phyloP scores from a whole-genome alignment of 768 basidiomycete genomes.

The Trametes cubensis region DNA sequence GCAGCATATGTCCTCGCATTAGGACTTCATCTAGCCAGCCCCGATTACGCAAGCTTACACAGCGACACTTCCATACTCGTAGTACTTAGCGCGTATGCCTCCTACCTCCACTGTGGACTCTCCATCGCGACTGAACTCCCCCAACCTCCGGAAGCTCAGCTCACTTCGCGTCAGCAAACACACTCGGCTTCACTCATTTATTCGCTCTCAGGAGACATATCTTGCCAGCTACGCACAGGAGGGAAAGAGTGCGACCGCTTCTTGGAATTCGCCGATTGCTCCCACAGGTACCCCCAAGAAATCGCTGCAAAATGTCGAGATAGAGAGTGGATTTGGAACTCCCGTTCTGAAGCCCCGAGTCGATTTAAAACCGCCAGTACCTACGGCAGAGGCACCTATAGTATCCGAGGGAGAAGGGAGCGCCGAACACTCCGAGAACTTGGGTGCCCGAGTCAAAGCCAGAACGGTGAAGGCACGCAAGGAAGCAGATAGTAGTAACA shows the following conservation, averaged over 20 bases:
- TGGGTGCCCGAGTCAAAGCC: too few species aligned
- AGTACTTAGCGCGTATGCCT: neutral
- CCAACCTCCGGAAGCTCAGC: slow-evolving; percentile 17
- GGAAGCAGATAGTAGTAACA: too few species aligned
- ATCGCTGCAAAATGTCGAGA: neutral
- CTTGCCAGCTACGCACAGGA: slow-evolving; percentile 47
- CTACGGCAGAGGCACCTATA: neutral
- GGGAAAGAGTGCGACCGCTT: slow-evolving; percentile 31
- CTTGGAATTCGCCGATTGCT: slow-evolving; percentile 24
- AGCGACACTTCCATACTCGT: too few species aligned
- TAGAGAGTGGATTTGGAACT: slow-evolving; percentile 21
- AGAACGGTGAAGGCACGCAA: too few species aligned
- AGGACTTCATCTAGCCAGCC: too few species aligned
- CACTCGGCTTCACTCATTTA: slow-evolving; percentile 48
- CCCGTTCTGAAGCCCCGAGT: slow-evolving; percentile 25
- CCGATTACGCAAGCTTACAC: too few species aligned
- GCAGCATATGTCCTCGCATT: too few species aligned
- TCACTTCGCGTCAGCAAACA: slow-evolving; percentile 42
- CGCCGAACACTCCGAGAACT: too few species aligned
- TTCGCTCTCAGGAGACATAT: slow-evolving; percentile 52
- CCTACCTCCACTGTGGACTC: neutral
- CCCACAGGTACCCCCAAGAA: neutral
- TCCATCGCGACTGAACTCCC: slow-evolving; percentile 5
- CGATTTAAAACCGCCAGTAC: neutral
- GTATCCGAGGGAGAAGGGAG: too few species aligned